These are phyloP conservation scores for Trichosporon sp. DNA, from an alignment of 1,284 basidiomycete genomes.

Conservation along the genomic window DNA sequence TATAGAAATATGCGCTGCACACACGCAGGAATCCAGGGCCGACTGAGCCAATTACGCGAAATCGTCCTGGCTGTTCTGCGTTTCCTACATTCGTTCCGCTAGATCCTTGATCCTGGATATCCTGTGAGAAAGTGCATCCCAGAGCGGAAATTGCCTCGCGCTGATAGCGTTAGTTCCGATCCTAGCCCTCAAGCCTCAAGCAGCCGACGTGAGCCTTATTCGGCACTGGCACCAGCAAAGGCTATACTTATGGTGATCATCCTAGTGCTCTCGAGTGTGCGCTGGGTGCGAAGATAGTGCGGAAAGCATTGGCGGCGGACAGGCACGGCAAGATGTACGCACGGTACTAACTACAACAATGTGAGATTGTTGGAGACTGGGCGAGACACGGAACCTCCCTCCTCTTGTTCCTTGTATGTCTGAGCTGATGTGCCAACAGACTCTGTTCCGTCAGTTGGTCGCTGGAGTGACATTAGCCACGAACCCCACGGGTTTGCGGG, in stretches of 20 bases:
- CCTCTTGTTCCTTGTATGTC: not conserved
- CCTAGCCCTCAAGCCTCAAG: not conserved
- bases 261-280: not conserved
- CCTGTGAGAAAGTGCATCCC: slow-evolving; percentile 1
- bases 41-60: not conserved
- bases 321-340: not conserved
- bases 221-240: not conserved
- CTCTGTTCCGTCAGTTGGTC: not conserved
- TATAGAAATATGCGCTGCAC: not conserved
- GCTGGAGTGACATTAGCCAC: not conserved
- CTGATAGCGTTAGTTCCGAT: slow-evolving; percentile 6
- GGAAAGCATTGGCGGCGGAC: not conserved
- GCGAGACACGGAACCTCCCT: not conserved
- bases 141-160: not conserved
- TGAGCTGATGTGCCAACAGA: not conserved
- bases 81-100: slow-evolving; percentile 1
- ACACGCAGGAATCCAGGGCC: slow-evolving; percentile 2
- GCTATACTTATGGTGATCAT: not conserved
- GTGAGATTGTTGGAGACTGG: not conserved
- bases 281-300: not conserved
- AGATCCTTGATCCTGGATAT: not conserved
- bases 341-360: not conserved
- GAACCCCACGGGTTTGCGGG: not conserved
- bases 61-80: not conserved
- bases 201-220: not conserved